A percentile compares a stretch with the other conserved stretches of the same genome.
These are phyloP conservation scores for Cordyceps fumosorosea DNA, from an alignment of 2,329 filamentous ascomycete genomes.

Conservation along the genomic window DNA sequence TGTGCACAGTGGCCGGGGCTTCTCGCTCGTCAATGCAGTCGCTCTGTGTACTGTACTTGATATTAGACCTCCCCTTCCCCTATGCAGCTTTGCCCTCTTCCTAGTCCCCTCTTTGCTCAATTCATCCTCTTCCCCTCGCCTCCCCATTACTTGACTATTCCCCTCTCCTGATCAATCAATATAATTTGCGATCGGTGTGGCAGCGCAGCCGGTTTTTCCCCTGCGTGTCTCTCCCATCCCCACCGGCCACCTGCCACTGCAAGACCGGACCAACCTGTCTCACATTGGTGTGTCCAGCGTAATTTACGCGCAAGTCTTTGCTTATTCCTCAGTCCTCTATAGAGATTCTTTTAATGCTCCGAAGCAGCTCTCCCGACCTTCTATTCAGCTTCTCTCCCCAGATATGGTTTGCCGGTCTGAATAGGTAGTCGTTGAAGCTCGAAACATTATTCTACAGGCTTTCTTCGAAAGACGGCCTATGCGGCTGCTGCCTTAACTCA, in stretches of 20 bases:
- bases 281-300: conserved; percentile 4
- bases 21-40: neutral
- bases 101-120: neutral
- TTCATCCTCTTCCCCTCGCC: neutral
- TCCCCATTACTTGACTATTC: neutral
- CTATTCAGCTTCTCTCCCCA: neutral
- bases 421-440: neutral
- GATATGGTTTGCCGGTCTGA: neutral
- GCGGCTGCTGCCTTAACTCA: conserved; percentile 3
- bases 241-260: neutral
- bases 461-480: conserved; percentile 2
- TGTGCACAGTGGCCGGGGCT: neutral
- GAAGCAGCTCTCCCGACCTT: neutral
- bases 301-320: conserved; percentile 13
- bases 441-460: neutral
- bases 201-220: neutral
- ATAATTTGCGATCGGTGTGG: neutral
- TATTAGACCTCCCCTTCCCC: neutral
- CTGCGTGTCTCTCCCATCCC: conserved; percentile 10
- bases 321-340: conserved; percentile 6
- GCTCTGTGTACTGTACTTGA: neutral
- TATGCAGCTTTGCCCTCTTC: neutral
- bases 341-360: conserved; percentile 4
- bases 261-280: conserved; percentile 10
- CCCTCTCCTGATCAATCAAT: neutral